phyloP scores from a whole-genome alignment of 495 filamentous ascomycete genomes.

The Thozetella sp. region DNA sequence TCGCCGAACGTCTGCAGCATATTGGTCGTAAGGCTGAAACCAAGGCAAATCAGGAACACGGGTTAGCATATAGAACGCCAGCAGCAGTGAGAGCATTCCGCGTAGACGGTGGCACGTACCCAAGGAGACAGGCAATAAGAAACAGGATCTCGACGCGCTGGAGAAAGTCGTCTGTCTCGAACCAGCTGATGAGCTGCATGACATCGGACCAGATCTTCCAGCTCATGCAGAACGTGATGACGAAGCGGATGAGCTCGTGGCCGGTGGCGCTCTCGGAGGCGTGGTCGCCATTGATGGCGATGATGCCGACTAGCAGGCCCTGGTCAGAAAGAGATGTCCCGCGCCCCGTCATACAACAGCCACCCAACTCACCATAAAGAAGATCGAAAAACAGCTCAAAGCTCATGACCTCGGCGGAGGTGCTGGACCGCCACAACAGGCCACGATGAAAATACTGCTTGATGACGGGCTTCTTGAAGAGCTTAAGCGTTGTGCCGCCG shows the following conservation, averaged over 20 bases:
- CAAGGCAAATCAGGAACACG: neutral
- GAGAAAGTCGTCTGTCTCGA: conserved; percentile 59
- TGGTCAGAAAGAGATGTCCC: neutral
- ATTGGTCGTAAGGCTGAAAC: conserved; percentile 51
- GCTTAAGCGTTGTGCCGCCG: conserved; percentile 42
- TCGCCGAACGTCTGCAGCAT: conserved; percentile 50
- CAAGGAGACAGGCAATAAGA: conserved; percentile 55
- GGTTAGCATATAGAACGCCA: too few relatives aligned
- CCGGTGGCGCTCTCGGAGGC: conserved; percentile 53
- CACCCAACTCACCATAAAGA: conserved; percentile 25
- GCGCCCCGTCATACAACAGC: too few relatives aligned
- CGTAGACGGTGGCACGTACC: conserved; percentile 23
- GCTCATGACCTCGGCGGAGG: conserved; percentile 51
- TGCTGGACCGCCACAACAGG: conserved; percentile 56
- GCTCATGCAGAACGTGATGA: conserved; percentile 55
- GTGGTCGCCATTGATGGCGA: conserved; percentile 60
- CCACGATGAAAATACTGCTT: conserved; percentile 65
- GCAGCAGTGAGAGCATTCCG: too few relatives aligned
- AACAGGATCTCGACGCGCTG: conserved; percentile 56
- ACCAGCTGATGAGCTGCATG: conserved; percentile 52
- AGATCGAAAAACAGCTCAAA: conserved; percentile 61
- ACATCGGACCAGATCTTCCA: conserved; percentile 65
- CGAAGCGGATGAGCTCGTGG: conserved; percentile 48
- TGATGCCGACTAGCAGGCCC: conserved; percentile 57
- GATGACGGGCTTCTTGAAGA: conserved; percentile 57